Evolutionary conservation across 2,329 filamentous ascomycete species (phyloP).

Genomic region (Westerdykella sp.): DNA sequence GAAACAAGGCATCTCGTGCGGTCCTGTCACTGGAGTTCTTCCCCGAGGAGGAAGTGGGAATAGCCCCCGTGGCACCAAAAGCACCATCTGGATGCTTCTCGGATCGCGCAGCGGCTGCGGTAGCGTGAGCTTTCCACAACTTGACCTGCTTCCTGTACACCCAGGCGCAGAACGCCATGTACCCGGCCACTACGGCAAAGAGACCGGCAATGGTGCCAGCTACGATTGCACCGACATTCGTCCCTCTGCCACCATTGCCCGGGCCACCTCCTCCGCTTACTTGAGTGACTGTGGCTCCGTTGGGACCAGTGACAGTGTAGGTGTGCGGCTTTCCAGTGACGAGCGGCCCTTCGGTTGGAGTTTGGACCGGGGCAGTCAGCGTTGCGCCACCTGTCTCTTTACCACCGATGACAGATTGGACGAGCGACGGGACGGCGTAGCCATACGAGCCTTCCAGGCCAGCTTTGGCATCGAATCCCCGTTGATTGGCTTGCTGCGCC

Average conservation of each 20-base stretch:
- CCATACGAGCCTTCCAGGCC: slow-evolving; percentile 56
- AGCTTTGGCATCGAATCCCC: slow-evolving; percentile 46
- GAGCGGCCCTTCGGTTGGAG: slow-evolving; percentile 62
- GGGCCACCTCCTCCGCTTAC: slow-evolving; percentile 3
- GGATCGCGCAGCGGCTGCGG: slow-evolving; percentile 49
- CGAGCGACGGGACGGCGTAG: slow-evolving; percentile 62
- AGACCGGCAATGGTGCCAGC: slow-evolving; percentile 60
- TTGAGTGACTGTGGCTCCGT: slow-evolving; percentile 38
- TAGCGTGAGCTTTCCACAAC: slow-evolving; percentile 65
- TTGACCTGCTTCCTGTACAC: slow-evolving; percentile 65
- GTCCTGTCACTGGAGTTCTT: slow-evolving; percentile 23
- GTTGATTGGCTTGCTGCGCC: slow-evolving; percentile 49
- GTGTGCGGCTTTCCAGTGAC: slow-evolving; percentile 63
- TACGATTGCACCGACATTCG: slow-evolving; percentile 51
- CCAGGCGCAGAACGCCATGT: slow-evolving; percentile 66
- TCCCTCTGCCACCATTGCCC: slow-evolving; percentile 22
- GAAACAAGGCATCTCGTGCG: slow-evolving; percentile 8
- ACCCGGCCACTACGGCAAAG: slow-evolving; percentile 55
- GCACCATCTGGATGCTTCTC: slow-evolving; percentile 33
- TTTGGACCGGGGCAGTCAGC: slow-evolving; percentile 55
- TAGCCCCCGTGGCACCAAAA: slow-evolving; percentile 15
- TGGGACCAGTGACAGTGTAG: slow-evolving; percentile 54
- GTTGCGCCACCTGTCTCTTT: slow-evolving; percentile 62
- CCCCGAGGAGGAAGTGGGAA: slow-evolving; percentile 17
- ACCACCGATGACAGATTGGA: slow-evolving; percentile 64